Evolutionary conservation across 768 basidiomycete species (phyloP).

Genomic region (Podaxis carcinomalis): DNA sequence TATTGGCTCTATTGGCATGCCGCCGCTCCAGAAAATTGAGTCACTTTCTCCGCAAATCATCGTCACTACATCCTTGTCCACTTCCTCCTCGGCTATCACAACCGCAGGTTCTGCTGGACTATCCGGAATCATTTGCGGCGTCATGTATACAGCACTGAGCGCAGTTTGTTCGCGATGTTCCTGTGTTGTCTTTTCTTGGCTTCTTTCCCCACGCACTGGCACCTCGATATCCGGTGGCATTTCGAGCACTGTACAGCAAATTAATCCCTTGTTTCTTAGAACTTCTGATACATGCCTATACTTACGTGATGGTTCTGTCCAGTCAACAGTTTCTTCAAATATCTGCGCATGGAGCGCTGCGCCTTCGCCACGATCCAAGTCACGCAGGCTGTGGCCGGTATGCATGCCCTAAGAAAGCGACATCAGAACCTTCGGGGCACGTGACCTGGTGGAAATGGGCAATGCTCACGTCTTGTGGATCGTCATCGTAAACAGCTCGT

Average conservation of each 20-base stretch:
- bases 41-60: slow-evolving; percentile 70
- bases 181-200: slow-evolving; percentile 65
- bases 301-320: slow-evolving; percentile 81
- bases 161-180: slow-evolving; percentile 78
- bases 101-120: slow-evolving; percentile 66
- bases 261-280: slow-evolving; percentile 14
- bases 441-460: slow-evolving; percentile 24
- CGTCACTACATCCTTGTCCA: slow-evolving; percentile 52
- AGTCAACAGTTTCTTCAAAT: slow-evolving; percentile 86
- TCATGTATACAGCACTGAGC: slow-evolving; percentile 72
- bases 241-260: slow-evolving; percentile 48
- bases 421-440: slow-evolving; percentile 25
- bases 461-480: slow-evolving; percentile 79
- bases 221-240: slow-evolving; percentile 54
- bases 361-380: slow-evolving; percentile 85
- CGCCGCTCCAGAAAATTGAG: slow-evolving; percentile 53
- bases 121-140: slow-evolving; percentile 68
- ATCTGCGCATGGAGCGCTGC: slow-evolving; percentile 77
- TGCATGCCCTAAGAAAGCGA: slow-evolving; percentile 64
- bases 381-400: slow-evolving; percentile 68
- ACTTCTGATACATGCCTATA: slow-evolving; percentile 17
- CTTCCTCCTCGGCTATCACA: slow-evolving; percentile 63
- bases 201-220: slow-evolving; percentile 56
- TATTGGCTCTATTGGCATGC: slow-evolving; percentile 25
- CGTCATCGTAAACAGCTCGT: slow-evolving; percentile 85